phyloP scores from a whole-genome alignment of 306 rosid genomes.

The Vigna angularis region DNA sequence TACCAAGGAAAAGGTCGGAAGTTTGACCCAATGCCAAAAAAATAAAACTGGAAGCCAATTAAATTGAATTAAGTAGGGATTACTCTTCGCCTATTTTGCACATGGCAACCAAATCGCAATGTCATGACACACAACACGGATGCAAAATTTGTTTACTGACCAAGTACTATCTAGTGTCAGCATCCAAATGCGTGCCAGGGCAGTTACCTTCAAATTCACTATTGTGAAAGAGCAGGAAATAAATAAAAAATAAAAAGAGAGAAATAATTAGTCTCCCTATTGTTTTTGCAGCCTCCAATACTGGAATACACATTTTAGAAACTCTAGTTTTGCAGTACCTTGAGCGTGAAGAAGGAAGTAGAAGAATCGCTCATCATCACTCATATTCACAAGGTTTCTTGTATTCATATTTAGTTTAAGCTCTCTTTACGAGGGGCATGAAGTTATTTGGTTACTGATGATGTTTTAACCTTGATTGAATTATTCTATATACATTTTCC shows the following conservation, averaged over 20 bases:
- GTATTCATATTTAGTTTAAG: neutral
- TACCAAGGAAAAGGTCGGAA: neutral
- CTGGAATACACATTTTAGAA: neutral
- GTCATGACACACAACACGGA: neutral
- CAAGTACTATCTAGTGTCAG: neutral
- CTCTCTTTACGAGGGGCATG: neutral
- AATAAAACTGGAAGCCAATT: neutral
- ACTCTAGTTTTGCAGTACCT: neutral
- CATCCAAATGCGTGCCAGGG: neutral
- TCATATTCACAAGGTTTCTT: neutral
- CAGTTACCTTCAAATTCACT: neutral
- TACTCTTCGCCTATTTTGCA: neutral
- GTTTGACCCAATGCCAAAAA: neutral
- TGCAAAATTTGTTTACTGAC: neutral
- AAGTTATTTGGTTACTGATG: neutral
- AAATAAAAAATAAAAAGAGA: neutral
- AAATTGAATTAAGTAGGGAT: neutral
- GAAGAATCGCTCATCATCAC: neutral
- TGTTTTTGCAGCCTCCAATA: neutral
- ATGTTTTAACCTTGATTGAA: neutral
- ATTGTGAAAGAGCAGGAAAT: neutral
- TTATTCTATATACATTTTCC: neutral
- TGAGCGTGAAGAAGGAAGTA: neutral
- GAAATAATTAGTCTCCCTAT: neutral
- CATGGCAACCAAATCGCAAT: neutral